These are phyloP conservation scores for Guyanaporus albipodus DNA, from an alignment of 768 basidiomycete species.

Conservation along the genomic window DNA sequence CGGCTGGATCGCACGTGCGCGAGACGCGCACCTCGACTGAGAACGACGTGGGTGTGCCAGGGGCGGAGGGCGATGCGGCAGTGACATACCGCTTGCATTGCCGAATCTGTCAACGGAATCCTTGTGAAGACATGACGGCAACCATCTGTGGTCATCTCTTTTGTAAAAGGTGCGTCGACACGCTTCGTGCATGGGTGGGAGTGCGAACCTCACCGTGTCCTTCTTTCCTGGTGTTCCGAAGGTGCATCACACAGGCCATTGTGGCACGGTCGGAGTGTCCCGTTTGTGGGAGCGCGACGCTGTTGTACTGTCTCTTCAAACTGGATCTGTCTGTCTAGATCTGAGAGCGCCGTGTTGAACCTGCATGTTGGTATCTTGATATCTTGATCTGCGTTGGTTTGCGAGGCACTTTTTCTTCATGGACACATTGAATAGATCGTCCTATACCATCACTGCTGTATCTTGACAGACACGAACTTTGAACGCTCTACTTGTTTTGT, in stretches of 20 bases:
- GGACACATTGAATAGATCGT: too few species aligned
- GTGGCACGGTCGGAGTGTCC: constrained; percentile 47
- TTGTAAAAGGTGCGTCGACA: constrained; percentile 45
- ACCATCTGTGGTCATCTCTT: constrained; percentile 65
- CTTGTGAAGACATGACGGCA: constrained; percentile 50
- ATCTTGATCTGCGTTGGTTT: not conserved
- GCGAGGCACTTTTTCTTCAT: not conserved
- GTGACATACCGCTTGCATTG: constrained; percentile 38
- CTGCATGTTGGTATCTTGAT: not conserved
- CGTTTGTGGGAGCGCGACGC: constrained; percentile 45
- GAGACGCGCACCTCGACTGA: not conserved
- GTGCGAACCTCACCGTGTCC: not conserved
- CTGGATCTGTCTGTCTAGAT: constrained; percentile 37
- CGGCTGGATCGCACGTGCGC: not conserved
- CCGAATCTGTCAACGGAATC: constrained; percentile 45
- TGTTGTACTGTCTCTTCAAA: constrained; percentile 54
- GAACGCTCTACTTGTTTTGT: too few species aligned
- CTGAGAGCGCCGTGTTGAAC: not conserved
- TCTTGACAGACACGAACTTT: too few species aligned
- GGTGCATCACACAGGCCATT: constrained; percentile 52
- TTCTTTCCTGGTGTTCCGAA: constrained; percentile 16
- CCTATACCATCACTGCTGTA: too few species aligned
- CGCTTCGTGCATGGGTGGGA: too few species aligned
- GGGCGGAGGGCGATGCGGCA: not conserved
- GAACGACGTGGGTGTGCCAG: not conserved